A percentile compares a stretch with the other conserved stretches of the same genome.
Conservation (phyloP, 306 rosid genomes). For the Acacia crassicarpa region DNA sequence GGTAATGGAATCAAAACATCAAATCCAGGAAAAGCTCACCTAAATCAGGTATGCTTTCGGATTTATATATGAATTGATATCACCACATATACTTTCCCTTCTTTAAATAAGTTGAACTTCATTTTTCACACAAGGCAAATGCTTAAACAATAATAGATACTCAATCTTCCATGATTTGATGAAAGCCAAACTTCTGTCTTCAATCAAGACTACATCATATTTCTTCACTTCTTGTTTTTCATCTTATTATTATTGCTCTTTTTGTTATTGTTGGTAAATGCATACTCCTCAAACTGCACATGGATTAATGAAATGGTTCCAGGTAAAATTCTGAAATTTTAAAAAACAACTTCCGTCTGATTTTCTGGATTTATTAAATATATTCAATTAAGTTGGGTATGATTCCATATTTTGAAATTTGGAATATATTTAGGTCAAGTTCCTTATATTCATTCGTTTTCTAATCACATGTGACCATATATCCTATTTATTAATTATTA, state of each 20-base stretch:
- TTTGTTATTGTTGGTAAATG: too few species aligned
- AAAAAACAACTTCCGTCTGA: too few species aligned
- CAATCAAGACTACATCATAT: neutral
- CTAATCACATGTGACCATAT: too few species aligned
- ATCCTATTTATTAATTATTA: too few species aligned
- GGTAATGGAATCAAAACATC: neutral
- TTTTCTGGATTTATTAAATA: too few species aligned
- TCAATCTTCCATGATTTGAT: neutral
- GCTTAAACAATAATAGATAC: neutral
- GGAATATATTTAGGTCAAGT: too few species aligned
- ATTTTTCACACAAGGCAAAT: neutral
- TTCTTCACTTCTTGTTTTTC: neutral
- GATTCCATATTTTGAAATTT: too few species aligned
- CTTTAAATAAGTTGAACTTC: neutral
- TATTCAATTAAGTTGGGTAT: too few species aligned
- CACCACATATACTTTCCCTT: neutral
- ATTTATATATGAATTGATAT: neutral
- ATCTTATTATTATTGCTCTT: neutral
- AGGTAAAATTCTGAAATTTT: too few species aligned
- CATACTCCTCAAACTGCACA: too few species aligned
- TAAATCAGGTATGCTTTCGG: slow-evolving; percentile 1
- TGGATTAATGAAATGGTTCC: too few species aligned
- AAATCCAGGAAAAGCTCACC: neutral
- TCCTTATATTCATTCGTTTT: too few species aligned
- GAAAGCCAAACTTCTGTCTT: neutral